phyloP scores from a whole-genome alignment of 1,139 yeast species.

The Pichiaceae sp. region DNA sequence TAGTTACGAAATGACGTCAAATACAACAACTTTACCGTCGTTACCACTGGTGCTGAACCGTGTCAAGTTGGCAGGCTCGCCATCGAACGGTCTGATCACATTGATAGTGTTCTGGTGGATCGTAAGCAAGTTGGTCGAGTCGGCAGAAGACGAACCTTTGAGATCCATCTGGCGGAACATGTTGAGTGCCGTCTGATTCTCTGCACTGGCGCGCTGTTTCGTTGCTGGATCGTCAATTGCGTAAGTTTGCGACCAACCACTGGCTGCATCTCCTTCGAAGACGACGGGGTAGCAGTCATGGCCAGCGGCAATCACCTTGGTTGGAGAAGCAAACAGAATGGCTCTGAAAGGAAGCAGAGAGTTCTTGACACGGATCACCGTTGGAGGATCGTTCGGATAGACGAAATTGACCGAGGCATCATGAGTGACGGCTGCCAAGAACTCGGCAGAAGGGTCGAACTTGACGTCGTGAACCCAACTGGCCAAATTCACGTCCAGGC shows the following conservation, averaged over 20 bases:
- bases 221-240: conserved; percentile 57
- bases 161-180: conserved; percentile 95
- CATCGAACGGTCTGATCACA: conserved; percentile 44
- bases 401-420: conserved; percentile 64
- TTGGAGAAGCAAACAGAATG: conserved; percentile 57
- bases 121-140: conserved; percentile 49
- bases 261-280: conserved; percentile 54
- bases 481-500: conserved; percentile 75
- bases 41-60: conserved; percentile 68
- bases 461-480: conserved; percentile 93
- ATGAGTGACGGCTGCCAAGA: conserved; percentile 60
- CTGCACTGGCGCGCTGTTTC: conserved; percentile 43
- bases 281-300: conserved; percentile 88
- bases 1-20: conserved; percentile 23
- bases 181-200: conserved; percentile 72
- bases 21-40: conserved; percentile 85
- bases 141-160: conserved; percentile 67
- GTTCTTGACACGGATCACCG: conserved; percentile 45
- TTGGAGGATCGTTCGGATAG: conserved; percentile 41
- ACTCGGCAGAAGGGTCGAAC: conserved; percentile 74
- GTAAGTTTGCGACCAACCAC: conserved; percentile 59
- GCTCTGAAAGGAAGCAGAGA: conserved; percentile 78
- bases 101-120: conserved; percentile 90
- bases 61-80: conserved; percentile 30
- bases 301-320: conserved; percentile 78